Base-by-base conservation (phyloP, 2,329 filamentous ascomycete species). In the Claviceps citrina region DNA sequence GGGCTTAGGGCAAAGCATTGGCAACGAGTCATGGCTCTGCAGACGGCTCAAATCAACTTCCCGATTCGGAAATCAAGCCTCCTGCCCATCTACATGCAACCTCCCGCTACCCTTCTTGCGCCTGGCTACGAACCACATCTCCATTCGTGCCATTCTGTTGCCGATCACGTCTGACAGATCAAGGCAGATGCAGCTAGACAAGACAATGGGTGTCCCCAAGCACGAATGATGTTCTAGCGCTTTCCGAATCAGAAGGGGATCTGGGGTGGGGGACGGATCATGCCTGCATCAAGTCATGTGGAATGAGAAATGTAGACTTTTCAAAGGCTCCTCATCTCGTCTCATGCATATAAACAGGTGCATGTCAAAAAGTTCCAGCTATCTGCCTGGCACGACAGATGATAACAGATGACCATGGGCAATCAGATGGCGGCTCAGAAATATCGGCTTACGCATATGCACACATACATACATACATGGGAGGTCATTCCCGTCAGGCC, bases 11-110 rank as follows among this genome's bases (percentile, higher is more conserved):
- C n/a, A n/a, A 22, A 22, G n/a, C 33, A 38, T 24, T 28, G 20
- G 27, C 36, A 24, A 31, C 28, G 36, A 32, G 20, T 38, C 36
- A 38, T 39, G 22, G 10, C n/a, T 18, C 37, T 32, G 30, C 37
- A 32, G 30, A 26, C 10, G 24, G 15, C 28, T 39, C 37, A 19
- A 26, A 24, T 32, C 28, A 32, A 20, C 20, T 32, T 32, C 37
- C 37, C 37, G 37, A 39, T 39, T 39, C 19, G 22, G 37, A 39
- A 32, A 15, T 18, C 12, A 8, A 27, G 34, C 25, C 24, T 36
- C 10, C n/a, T n/a, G n/a, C n/a, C n/a, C n/a, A n/a, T n/a, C 13
- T 10, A 15, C 34, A 32, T 25, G 15, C 33, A 18, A 19, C 15
- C 35, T 13, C 12, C 25, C 13, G 16, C 25, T 19, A 10, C 18